Conservation (phyloP, 1,284 basidiomycete species). For the Ganoderma meredithae region DNA sequence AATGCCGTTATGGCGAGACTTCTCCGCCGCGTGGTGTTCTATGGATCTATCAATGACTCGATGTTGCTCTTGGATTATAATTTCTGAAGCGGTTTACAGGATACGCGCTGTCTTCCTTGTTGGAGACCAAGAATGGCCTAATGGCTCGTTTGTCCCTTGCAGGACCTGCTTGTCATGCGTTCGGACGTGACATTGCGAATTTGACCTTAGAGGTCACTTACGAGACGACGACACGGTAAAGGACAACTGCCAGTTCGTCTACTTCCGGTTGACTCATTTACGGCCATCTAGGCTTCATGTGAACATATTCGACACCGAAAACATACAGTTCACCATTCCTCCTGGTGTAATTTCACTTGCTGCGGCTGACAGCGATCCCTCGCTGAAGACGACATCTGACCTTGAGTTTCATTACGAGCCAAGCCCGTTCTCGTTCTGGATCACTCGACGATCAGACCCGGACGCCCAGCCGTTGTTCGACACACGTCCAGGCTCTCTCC, state of each 20-base stretch:
- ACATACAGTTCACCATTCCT: slow-evolving; percentile 76
- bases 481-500: slow-evolving; percentile 66
- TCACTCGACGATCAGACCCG: slow-evolving; percentile 69
- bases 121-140: slow-evolving; percentile 56
- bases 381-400: slow-evolving; percentile 54
- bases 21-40: background rate
- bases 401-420: slow-evolving; percentile 73
- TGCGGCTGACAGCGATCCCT: slow-evolving; percentile 58
- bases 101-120: slow-evolving; percentile 57
- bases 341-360: slow-evolving; percentile 35
- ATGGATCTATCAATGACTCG: background rate
- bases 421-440: slow-evolving; percentile 81
- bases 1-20: background rate
- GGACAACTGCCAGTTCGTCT: no score
- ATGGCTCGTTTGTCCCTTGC: slow-evolving; percentile 64
- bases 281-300: slow-evolving; percentile 67
- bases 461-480: slow-evolving; percentile 73
- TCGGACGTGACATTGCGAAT: slow-evolving; percentile 69
- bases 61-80: background rate
- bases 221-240: slow-evolving; percentile 55
- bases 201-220: slow-evolving; percentile 74
- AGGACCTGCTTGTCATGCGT: slow-evolving; percentile 74
- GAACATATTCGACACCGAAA: slow-evolving; percentile 67
- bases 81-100: slow-evolving; percentile 44
- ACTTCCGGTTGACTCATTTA: background rate